phyloP scores from a whole-genome alignment of 169 alveolate genomes.

The Condylostoma magnum region DNA sequence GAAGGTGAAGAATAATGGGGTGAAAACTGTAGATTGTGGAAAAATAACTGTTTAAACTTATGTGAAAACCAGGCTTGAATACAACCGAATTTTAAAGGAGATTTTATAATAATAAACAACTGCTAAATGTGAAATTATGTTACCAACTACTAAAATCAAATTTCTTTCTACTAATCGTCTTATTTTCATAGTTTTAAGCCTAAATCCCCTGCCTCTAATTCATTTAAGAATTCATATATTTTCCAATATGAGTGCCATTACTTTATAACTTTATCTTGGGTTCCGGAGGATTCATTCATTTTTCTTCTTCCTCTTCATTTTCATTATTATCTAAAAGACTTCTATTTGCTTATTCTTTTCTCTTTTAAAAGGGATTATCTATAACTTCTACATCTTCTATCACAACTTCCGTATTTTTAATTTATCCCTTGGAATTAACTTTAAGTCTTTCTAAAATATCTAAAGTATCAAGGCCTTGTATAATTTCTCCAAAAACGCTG shows the following conservation, averaged over 20 bases:
- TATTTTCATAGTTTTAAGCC: conserved; percentile 13
- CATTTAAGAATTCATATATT: conserved; percentile 2
- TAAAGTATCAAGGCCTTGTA: conserved; percentile 32
- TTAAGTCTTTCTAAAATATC: conserved; percentile 36
- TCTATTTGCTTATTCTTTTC: conserved; percentile 39
- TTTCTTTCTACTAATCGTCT: background rate
- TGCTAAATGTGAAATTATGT: too few relatives aligned
- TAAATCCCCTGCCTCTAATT: background rate
- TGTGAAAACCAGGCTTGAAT: too few relatives aligned
- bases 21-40: too few relatives aligned
- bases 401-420: conserved; percentile 29
- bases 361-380: conserved; percentile 59
- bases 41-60: too few relatives aligned
- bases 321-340: conserved; percentile 36
- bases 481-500: conserved; percentile 65
- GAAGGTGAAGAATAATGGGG: too few relatives aligned
- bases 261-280: background rate
- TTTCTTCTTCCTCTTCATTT: conserved; percentile 20
- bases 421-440: conserved; percentile 22
- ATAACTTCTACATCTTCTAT: conserved; percentile 41
- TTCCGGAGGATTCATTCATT: conserved; percentile 23
- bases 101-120: too few relatives aligned
- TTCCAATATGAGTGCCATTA: background rate
- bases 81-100: too few relatives aligned
- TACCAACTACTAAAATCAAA: conserved; percentile 33